Conservation (phyloP, 192 early-diverging fungal species). For the Jimgerdemannia flammicorona region DNA sequence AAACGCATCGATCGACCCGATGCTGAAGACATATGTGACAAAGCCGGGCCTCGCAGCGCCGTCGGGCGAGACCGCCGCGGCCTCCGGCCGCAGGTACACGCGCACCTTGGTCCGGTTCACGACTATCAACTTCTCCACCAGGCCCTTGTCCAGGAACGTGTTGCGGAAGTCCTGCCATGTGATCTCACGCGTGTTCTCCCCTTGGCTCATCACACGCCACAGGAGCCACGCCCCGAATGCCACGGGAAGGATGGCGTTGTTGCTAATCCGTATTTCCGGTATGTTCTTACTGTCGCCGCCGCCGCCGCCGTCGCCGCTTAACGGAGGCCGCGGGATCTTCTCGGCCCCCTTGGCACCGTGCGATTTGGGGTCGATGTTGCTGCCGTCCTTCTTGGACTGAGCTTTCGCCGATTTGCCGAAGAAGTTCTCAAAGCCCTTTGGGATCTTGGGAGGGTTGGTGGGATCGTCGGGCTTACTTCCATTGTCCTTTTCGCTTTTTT, state of each 20-base stretch:
- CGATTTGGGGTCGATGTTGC: constrained; percentile 29
- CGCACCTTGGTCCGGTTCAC: constrained; percentile 83
- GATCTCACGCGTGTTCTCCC: constrained; percentile 63
- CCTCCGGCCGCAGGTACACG: constrained; percentile 72
- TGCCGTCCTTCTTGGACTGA: constrained; percentile 15
- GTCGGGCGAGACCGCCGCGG: constrained; percentile 30
- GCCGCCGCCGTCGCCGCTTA: constrained; percentile 16
- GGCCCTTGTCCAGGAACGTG: constrained; percentile 85
- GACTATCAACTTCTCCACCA: constrained; percentile 87
- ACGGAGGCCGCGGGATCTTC: constrained; percentile 11
- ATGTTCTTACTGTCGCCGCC: constrained; percentile 32
- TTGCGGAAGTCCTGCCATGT: constrained; percentile 93
- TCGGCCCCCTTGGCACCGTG: constrained; percentile 19
- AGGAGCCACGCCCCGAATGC: constrained; percentile 46
- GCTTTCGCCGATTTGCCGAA: constrained; percentile 46
- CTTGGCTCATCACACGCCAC: constrained; percentile 42
- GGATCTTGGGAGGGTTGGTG: constrained; percentile 35
- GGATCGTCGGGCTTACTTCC: background rate
- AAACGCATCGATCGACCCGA: constrained; percentile 93
- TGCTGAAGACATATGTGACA: constrained; percentile 74
- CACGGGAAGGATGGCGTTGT: constrained; percentile 35
- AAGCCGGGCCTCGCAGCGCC: constrained; percentile 12
- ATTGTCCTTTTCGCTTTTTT: background rate
- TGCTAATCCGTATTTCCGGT: constrained; percentile 9
- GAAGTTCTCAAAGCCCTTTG: constrained; percentile 72